Conservation (phyloP, 768 basidiomycete genomes). For the Macrolepiota albuminosa region DNA sequence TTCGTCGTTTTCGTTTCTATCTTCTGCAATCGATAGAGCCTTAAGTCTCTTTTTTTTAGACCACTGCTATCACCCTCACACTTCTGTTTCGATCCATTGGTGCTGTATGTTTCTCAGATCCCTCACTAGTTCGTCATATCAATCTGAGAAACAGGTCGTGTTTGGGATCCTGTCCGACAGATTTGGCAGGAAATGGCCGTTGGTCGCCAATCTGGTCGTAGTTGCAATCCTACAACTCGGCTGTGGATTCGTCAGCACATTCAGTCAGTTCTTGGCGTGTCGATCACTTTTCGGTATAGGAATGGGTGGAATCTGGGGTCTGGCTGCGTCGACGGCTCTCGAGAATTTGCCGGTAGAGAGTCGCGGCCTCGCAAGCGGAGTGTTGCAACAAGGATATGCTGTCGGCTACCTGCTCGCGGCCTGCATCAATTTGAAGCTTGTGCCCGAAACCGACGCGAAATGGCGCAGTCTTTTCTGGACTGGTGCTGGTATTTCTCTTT, state of each 20-base stretch:
- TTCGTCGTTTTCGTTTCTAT: constrained; percentile 14
- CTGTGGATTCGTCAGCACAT: constrained; percentile 77
- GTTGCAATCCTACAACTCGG: constrained; percentile 72
- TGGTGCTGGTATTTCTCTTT: constrained; percentile 61
- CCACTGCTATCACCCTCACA: constrained; percentile 86
- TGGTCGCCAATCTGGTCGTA: constrained; percentile 70
- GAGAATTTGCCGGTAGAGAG: constrained; percentile 86
- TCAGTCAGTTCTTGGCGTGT: constrained; percentile 72
- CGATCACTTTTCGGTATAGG: constrained; percentile 82
- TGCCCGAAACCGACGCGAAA: constrained; percentile 32
- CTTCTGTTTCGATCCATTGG: constrained; percentile 85
- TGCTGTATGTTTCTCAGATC: constrained; percentile 38
- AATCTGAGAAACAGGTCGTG: constrained; percentile 36
- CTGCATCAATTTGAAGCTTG: constrained; percentile 71
- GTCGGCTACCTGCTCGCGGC: constrained; percentile 82
- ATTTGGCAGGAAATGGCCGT: constrained; percentile 91
- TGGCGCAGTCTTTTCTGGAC: constrained; percentile 88
- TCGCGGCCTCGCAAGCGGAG: constrained; percentile 80
- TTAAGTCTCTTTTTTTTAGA: constrained; percentile 28
- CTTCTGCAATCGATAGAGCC: background rate
- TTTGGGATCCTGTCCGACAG: constrained; percentile 88
- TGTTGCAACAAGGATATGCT: constrained; percentile 88
- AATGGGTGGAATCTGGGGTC: constrained; percentile 90
- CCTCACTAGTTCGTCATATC: constrained; percentile 12
- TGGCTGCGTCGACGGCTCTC: constrained; percentile 75